phyloP scores from a whole-genome alignment of 208 protist species.

The Leishmania martiniquensis region DNA sequence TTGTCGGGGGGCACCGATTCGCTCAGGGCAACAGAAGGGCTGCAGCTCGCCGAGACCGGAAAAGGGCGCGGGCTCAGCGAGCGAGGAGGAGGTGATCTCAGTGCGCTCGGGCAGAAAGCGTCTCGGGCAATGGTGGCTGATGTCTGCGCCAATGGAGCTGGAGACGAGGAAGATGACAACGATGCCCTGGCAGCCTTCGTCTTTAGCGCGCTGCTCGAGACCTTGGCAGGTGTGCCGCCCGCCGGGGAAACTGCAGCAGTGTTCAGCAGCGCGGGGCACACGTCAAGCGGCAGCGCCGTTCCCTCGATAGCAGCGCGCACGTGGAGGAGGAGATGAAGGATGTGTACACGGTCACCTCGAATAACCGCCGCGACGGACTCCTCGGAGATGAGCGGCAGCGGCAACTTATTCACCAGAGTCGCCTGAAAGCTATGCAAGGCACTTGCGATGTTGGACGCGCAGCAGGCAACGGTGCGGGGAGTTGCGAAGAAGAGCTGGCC shows the following conservation, averaged over 20 bases:
- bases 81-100: not conserved
- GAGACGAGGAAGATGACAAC: not conserved
- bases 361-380: constrained; percentile 40
- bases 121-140: not conserved
- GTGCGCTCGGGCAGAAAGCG: not conserved
- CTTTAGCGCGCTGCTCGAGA: constrained; percentile 13
- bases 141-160: constrained; percentile 1
- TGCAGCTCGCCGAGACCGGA: not conserved
- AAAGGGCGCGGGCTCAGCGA: not conserved
- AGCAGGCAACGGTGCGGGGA: constrained; percentile 54
- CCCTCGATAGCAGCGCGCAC: constrained; percentile 20
- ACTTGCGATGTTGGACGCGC: constrained; percentile 53
- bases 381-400: constrained; percentile 12
- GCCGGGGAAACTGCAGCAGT: not conserved
- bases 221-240: not conserved
- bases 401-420: not conserved
- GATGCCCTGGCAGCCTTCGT: constrained; percentile 13
- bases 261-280: not conserved
- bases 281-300: not conserved
- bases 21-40: not conserved
- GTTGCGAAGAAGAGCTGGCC: constrained; percentile 39
- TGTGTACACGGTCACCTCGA: constrained; percentile 47
- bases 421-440: constrained; percentile 41
- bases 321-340: constrained; percentile 47
- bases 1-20: not conserved